Conservation (phyloP, 1,139 yeast genomes). For the Saccharomyces hybrid region DNA sequence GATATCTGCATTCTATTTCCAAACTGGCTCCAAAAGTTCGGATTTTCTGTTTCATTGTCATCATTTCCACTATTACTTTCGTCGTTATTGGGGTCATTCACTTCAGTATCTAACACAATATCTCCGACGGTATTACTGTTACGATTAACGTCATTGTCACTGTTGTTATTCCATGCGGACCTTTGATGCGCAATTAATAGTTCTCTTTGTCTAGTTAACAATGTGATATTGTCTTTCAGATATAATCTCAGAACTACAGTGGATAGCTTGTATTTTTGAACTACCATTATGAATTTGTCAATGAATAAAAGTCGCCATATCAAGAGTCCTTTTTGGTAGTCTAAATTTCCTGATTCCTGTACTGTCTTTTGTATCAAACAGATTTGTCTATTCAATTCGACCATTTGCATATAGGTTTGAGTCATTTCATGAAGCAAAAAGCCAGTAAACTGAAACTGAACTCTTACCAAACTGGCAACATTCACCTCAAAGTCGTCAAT, state of each 20-base stretch:
- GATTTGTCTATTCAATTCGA: constrained; percentile 29
- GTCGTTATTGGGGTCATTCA: neutral
- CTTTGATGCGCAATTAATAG: constrained; percentile 26
- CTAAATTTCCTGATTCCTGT: constrained; percentile 14
- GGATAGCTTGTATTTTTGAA: constrained; percentile 28
- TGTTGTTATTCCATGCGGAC: constrained; percentile 11
- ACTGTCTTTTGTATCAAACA: constrained; percentile 24
- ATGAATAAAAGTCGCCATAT: constrained; percentile 28
- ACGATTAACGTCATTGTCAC: constrained; percentile 1
- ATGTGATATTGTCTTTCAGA: constrained; percentile 29
- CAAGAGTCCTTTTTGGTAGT: constrained; percentile 23
- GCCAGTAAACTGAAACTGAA: constrained; percentile 32
- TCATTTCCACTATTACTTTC: constrained; percentile 3
- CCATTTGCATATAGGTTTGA: constrained; percentile 27
- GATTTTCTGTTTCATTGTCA: constrained; percentile 13
- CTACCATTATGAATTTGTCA: constrained; percentile 23
- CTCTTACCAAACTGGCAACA: constrained; percentile 32
- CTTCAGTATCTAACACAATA: constrained; percentile 3
- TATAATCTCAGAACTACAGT: constrained; percentile 30
- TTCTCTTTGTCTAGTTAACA: constrained; percentile 31
- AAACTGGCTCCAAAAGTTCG: constrained; percentile 16
- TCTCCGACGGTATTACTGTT: constrained; percentile 4
- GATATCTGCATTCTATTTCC: constrained; percentile 20
- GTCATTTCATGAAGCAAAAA: constrained; percentile 32
- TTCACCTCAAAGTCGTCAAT: constrained; percentile 32